Conservation (phyloP, 352 stramenopile species). For the Blastocystis sp. region DNA sequence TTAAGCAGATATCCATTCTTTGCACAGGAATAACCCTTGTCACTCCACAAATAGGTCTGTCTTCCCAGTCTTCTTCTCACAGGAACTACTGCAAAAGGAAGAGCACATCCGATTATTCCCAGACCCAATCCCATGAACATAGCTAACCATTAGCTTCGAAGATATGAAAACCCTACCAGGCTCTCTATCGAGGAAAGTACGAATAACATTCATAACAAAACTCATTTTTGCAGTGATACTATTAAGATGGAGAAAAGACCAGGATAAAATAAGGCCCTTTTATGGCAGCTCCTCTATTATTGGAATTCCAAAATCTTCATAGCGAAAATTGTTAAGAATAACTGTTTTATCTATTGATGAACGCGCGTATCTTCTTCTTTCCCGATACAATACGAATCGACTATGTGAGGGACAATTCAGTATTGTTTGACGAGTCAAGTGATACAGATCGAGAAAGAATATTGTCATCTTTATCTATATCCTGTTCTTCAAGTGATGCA, state of each 20-base stretch:
- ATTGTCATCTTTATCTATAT: neutral
- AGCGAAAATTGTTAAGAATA: neutral
- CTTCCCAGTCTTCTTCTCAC: constrained; percentile 9
- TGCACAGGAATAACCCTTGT: constrained; percentile 39
- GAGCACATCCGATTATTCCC: constrained; percentile 21
- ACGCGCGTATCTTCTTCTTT: neutral
- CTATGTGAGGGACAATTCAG: neutral
- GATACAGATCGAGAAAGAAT: neutral
- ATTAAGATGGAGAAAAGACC: neutral
- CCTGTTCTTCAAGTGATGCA: neutral
- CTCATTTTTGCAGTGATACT: neutral
- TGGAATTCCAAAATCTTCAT: too few relatives aligned
- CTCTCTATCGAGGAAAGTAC: constrained; percentile 56
- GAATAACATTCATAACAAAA: constrained; percentile 41
- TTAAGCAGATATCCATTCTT: constrained; percentile 48
- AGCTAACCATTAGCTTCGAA: neutral
- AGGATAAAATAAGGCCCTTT: too few relatives aligned
- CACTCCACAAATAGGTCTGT: constrained; percentile 19
- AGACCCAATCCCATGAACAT: constrained; percentile 29
- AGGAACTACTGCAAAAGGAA: constrained; percentile 11
- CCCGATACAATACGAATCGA: neutral
- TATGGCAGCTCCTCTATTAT: too few relatives aligned
- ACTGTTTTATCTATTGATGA: neutral
- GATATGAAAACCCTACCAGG: neutral
- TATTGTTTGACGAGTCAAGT: neutral